Evolutionary conservation across 345 rosid genomes (phyloP).

Genomic region (Aquilaria malaccensis): DNA sequence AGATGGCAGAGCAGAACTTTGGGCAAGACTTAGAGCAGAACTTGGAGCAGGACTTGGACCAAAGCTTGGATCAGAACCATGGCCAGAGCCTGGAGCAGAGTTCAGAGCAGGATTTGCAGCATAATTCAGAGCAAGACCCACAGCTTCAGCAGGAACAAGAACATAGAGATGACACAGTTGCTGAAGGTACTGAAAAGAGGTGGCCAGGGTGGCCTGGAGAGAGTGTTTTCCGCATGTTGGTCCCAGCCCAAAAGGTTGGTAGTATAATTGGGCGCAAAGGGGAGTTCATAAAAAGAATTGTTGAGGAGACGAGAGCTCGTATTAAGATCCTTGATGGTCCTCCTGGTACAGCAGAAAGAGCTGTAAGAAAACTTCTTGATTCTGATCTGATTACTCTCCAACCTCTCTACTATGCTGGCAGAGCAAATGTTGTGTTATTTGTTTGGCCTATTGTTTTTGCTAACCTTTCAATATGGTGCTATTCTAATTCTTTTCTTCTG

Average conservation of each 20-base stretch:
- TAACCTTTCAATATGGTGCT: no score
- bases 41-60: slow-evolving; percentile 7
- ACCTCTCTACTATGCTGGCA: no score
- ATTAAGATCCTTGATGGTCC: slow-evolving; percentile 36
- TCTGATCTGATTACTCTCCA: no score
- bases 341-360: slow-evolving; percentile 33
- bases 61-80: slow-evolving; percentile 1
- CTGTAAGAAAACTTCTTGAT: slow-evolving; percentile 18
- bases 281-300: slow-evolving; percentile 33
- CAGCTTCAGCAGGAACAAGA: not conserved
- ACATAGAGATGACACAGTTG: not conserved
- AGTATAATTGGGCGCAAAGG: slow-evolving; percentile 37
- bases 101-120: slow-evolving; percentile 29
- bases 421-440: no score
- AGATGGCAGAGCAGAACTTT: not conserved
- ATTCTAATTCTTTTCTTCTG: no score
- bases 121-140: slow-evolving; percentile 15
- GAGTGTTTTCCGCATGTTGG: slow-evolving; percentile 40
- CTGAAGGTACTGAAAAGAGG: slow-evolving; percentile 21
- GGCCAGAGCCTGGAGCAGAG: slow-evolving; percentile 20
- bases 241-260: slow-evolving; percentile 35
- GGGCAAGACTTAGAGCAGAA: slow-evolving; percentile 6
- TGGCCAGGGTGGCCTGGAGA: slow-evolving; percentile 47
- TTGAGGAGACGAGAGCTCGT: slow-evolving; percentile 35
- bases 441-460: no score